phyloP scores from a whole-genome alignment of 805 yeast genomes.

The Komagataella pseudopastoris region DNA sequence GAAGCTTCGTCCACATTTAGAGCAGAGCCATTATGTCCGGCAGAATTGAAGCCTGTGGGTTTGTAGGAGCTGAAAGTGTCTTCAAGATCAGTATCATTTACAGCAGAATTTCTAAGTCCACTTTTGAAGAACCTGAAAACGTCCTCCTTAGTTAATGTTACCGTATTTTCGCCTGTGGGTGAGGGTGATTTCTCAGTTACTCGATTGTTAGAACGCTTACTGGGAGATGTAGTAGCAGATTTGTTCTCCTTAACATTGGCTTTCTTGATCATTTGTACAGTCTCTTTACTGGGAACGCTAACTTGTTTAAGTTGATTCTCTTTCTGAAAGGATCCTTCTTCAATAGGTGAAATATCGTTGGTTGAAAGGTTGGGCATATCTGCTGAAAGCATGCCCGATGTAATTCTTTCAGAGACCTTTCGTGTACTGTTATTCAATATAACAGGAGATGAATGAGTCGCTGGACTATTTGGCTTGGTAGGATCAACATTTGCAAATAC shows the following conservation, averaged over 20 bases:
- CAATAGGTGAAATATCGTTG: background rate
- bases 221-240: background rate
- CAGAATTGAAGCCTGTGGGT: background rate
- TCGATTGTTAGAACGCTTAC: background rate
- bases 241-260: background rate
- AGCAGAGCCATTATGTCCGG: background rate
- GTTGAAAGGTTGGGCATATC: constrained; percentile 21
- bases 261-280: background rate
- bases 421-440: background rate
- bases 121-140: constrained; percentile 14
- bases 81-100: background rate
- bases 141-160: constrained; percentile 8
- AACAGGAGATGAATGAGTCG: background rate
- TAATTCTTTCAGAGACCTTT: constrained; percentile 11
- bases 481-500: background rate
- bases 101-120: constrained; percentile 6
- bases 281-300: background rate
- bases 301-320: background rate
- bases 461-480: background rate
- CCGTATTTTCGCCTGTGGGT: background rate
- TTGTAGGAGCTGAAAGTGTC: background rate
- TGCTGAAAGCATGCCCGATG: constrained; percentile 20
- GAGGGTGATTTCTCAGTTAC: background rate
- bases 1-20: background rate
- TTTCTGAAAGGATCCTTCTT: background rate